Evolutionary conservation across 768 basidiomycete genomes (phyloP).

Genomic region (Leucocoprinus sp.): DNA sequence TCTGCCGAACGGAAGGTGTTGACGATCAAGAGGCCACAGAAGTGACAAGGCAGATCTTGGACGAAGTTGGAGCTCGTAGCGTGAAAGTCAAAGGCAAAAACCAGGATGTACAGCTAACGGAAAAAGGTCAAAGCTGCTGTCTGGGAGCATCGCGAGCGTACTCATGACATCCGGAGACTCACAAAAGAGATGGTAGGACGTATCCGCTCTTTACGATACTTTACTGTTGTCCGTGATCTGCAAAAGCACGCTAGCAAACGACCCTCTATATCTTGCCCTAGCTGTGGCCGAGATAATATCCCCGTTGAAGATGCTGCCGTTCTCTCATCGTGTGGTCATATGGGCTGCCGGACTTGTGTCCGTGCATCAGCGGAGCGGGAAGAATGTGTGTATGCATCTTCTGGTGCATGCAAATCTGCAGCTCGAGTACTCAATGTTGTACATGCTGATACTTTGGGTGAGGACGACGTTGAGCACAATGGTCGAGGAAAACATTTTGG

Average conservation of each 20-base stretch:
- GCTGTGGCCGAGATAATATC: slow-evolving; percentile 46
- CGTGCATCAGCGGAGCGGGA: slow-evolving; percentile 63
- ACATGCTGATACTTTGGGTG: slow-evolving; percentile 66
- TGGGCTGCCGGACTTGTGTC: slow-evolving; percentile 74
- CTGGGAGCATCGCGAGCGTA: slow-evolving; percentile 82
- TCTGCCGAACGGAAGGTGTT: slow-evolving; percentile 60
- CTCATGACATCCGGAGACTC: slow-evolving; percentile 76
- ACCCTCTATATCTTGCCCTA: slow-evolving; percentile 52
- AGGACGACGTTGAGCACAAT: slow-evolving; percentile 69
- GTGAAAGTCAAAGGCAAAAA: slow-evolving; percentile 41
- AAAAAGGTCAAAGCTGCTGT: slow-evolving; percentile 50
- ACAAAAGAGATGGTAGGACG: slow-evolving; percentile 87
- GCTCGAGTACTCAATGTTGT: slow-evolving; percentile 81
- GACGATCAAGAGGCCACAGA: slow-evolving; percentile 73
- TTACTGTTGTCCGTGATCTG: slow-evolving; percentile 83
- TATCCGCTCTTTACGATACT: slow-evolving; percentile 85
- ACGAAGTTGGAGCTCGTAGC: slow-evolving; percentile 46
- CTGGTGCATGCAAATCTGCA: slow-evolving; percentile 68
- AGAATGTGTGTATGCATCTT: slow-evolving; percentile 69
- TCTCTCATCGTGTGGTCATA: slow-evolving; percentile 88
- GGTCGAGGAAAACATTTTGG: slow-evolving; percentile 73
- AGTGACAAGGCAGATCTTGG: slow-evolving; percentile 48
- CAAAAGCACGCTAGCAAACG: slow-evolving; percentile 66
- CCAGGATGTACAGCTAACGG: slow-evolving; percentile 48
- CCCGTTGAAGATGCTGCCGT: slow-evolving; percentile 69